phyloP scores from a whole-genome alignment of 768 basidiomycete species.

The Gymnopilus junonius region DNA sequence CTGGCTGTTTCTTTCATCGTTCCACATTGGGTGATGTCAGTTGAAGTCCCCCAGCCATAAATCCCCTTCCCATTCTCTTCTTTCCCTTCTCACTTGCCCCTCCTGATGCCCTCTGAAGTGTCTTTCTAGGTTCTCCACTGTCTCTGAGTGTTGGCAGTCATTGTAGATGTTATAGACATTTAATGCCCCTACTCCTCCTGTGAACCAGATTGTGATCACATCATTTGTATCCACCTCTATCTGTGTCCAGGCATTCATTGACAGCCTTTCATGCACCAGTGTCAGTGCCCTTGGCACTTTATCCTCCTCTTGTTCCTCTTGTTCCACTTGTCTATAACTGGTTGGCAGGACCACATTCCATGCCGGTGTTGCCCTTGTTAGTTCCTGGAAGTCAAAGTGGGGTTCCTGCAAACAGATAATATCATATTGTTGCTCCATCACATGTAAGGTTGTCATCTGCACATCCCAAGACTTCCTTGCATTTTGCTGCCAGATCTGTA shows the following conservation, averaged over 20 bases:
- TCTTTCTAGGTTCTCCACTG: neutral
- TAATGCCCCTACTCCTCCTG: neutral
- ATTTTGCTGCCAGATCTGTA: too few species aligned
- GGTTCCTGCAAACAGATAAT: neutral
- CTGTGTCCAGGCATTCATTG: neutral
- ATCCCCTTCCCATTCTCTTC: neutral
- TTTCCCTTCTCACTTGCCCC: neutral
- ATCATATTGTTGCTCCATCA: neutral
- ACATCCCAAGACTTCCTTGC: neutral
- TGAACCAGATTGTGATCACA: neutral
- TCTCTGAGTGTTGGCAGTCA: neutral
- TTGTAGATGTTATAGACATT: neutral
- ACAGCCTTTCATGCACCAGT: neutral
- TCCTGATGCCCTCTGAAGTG: neutral
- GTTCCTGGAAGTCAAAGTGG: neutral
- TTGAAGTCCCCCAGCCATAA: neutral
- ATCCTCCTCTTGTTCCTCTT: neutral
- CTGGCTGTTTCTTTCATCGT: neutral
- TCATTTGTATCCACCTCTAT: neutral
- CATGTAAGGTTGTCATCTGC: neutral
- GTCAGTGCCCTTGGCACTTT: too few species aligned
- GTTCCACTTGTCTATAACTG: neutral
- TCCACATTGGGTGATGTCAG: neutral
- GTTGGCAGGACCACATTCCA: neutral
- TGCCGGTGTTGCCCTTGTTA: neutral